Percentiles rank a stretch among this genome's conserved stretches.
These are phyloP conservation scores for Mucor lusitanicus DNA, from an alignment of 371 early-diverging fungal species.

Conservation along the genomic window DNA sequence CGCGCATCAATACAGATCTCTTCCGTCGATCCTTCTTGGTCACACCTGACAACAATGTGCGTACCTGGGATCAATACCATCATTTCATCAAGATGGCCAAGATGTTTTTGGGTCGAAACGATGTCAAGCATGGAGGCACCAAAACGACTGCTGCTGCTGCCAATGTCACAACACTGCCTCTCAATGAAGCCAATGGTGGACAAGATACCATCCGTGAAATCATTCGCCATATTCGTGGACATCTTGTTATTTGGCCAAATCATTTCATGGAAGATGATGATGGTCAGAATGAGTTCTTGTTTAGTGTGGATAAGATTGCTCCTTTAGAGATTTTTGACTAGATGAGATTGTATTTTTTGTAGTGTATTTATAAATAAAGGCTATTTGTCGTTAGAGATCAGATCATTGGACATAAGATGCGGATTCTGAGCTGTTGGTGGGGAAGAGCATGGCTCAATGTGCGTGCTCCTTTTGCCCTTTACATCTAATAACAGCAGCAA, in stretches of 20 bases:
- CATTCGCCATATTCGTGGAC: conserved; percentile 48
- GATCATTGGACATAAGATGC: too few relatives aligned
- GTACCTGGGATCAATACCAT: conserved; percentile 63
- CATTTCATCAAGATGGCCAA: conserved; percentile 52
- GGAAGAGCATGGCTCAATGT: too few relatives aligned
- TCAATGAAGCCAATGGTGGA: background rate
- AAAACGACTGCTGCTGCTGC: conserved; percentile 25
- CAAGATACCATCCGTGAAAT: conserved; percentile 24
- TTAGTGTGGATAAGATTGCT: conserved; percentile 51
- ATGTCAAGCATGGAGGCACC: conserved; percentile 25
- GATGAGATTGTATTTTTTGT: background rate
- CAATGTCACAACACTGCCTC: conserved; percentile 10
- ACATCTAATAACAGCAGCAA: too few relatives aligned
- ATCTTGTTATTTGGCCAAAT: conserved; percentile 60
- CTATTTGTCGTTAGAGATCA: too few relatives aligned
- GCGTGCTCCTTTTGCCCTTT: too few relatives aligned
- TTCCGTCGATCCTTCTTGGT: conserved; percentile 66
- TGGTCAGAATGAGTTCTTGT: conserved; percentile 44
- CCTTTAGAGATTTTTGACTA: conserved; percentile 65
- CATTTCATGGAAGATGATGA: conserved; percentile 60
- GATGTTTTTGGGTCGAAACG: conserved; percentile 26
- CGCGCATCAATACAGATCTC: conserved; percentile 54
- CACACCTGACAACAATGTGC: conserved; percentile 73
- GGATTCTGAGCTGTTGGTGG: too few relatives aligned
- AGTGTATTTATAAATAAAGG: too few relatives aligned